Evolutionary conservation across 371 early-diverging fungal genomes (phyloP).

Genomic region (Mortierella sp.): DNA sequence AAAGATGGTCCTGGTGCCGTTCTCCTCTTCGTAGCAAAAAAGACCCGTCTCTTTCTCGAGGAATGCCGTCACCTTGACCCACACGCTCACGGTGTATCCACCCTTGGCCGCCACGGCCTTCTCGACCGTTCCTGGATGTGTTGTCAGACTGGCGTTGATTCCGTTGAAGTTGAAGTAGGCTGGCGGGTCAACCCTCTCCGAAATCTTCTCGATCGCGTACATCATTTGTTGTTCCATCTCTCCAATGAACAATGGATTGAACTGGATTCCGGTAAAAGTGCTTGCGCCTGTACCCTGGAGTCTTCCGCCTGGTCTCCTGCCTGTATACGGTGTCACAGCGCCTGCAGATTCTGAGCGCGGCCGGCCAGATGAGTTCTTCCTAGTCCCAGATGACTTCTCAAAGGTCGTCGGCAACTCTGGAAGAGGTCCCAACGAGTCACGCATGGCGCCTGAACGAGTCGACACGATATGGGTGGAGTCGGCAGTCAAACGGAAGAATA

Average conservation of each 20-base stretch:
- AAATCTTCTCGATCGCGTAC: slow-evolving; percentile 60
- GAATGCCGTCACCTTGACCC: slow-evolving; percentile 61
- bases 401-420: slow-evolving; percentile 36
- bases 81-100: slow-evolving; percentile 59
- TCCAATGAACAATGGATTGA: slow-evolving; percentile 59
- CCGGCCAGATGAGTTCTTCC: slow-evolving; percentile 27
- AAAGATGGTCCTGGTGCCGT: slow-evolving; percentile 56
- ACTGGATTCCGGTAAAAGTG: slow-evolving; percentile 26
- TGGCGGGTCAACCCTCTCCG: slow-evolving; percentile 59
- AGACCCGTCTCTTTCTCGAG: slow-evolving; percentile 59
- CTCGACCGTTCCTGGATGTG: slow-evolving; percentile 53
- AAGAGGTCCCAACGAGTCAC: slow-evolving; percentile 36
- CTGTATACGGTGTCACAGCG: slow-evolving; percentile 25
- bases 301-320: slow-evolving; percentile 20
- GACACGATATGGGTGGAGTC: slow-evolving; percentile 21
- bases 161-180: slow-evolving; percentile 62
- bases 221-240: slow-evolving; percentile 62
- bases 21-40: slow-evolving; percentile 60
- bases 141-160: slow-evolving; percentile 47
- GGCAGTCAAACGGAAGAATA: slow-evolving; percentile 44
- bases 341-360: slow-evolving; percentile 51
- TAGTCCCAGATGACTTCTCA: slow-evolving; percentile 17
- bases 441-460: slow-evolving; percentile 18
- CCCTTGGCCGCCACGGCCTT: slow-evolving; percentile 54
- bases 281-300: background rate